Evolutionary conservation across 805 yeast genomes (phyloP).

Genomic region (Kurtzmaniella cleridarum): DNA sequence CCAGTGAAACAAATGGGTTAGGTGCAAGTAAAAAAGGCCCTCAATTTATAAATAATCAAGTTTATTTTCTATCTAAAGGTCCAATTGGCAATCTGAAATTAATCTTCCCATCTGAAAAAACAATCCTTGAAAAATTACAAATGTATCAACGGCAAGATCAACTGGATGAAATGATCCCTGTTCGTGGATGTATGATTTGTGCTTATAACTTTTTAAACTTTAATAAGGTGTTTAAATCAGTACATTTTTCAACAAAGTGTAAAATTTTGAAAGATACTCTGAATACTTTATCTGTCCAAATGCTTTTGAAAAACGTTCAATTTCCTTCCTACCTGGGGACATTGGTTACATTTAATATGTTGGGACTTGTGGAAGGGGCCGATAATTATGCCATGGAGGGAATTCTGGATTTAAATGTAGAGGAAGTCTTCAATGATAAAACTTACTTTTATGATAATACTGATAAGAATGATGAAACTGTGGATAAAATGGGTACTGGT

Average conservation of each 20-base stretch:
- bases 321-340: constrained; percentile 30
- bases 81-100: constrained; percentile 70
- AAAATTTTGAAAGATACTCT: constrained; percentile 30
- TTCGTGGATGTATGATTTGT: constrained; percentile 19
- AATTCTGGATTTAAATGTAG: constrained; percentile 6
- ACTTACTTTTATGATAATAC: constrained; percentile 15
- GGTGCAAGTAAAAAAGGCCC: constrained; percentile 5
- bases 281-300: constrained; percentile 34
- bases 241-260: constrained; percentile 34
- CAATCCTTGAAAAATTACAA: constrained; percentile 57
- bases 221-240: constrained; percentile 28
- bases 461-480: not conserved
- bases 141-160: constrained; percentile 20
- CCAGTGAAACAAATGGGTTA: constrained; percentile 13
- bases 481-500: not conserved
- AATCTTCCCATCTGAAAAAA: constrained; percentile 56
- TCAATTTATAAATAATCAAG: constrained; percentile 23
- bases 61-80: constrained; percentile 61
- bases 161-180: constrained; percentile 9
- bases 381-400: constrained; percentile 9
- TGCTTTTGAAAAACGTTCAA: constrained; percentile 28
- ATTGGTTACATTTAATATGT: constrained; percentile 34
- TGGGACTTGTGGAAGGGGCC: constrained; percentile 19
- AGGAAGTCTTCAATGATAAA: constrained; percentile 22
- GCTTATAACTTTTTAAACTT: constrained; percentile 29